Conservation (phyloP, 345 rosid species). For the Orychophragmus violaceus region DNA sequence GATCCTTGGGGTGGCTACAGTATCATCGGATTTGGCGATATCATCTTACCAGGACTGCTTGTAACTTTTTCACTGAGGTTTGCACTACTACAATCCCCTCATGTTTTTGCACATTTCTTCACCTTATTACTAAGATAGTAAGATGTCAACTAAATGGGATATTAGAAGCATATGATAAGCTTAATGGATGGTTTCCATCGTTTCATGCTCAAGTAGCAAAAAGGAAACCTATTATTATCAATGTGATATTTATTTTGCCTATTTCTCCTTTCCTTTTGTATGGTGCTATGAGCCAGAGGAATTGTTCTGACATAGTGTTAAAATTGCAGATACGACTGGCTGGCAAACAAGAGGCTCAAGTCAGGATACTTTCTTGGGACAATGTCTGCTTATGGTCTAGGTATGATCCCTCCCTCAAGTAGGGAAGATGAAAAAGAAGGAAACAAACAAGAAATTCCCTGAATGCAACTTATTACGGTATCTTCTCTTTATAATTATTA, state of each 20-base stretch:
- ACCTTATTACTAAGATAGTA: neutral
- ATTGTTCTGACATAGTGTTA: neutral
- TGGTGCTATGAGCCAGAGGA: neutral
- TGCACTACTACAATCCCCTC: slow-evolving; percentile 1
- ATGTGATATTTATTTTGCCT: too few species aligned
- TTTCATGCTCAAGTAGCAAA: neutral
- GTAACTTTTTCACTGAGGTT: slow-evolving; percentile 93
- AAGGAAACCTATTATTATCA: neutral
- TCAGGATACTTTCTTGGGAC: slow-evolving; percentile 88
- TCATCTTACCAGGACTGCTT: slow-evolving; percentile 84
- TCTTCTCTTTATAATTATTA: neutral
- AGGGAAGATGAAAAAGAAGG: neutral
- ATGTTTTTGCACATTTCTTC: neutral
- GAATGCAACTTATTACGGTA: slow-evolving; percentile 1
- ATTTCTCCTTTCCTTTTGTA: neutral
- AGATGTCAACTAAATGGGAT: neutral
- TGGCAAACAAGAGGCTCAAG: slow-evolving; percentile 64
- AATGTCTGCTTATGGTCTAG: slow-evolving; percentile 92
- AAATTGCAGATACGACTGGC: slow-evolving; percentile 77
- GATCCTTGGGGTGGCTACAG: slow-evolving; percentile 99
- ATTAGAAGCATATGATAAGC: slow-evolving; percentile 1
- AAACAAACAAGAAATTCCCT: neutral
- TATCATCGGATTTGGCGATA: slow-evolving; percentile 96
- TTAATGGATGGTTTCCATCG: slow-evolving; percentile 1
- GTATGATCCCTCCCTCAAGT: slow-evolving; percentile 6